Evolutionary conservation across 495 filamentous ascomycete genomes (phyloP).

Genomic region (Xylaria flabelliformis): DNA sequence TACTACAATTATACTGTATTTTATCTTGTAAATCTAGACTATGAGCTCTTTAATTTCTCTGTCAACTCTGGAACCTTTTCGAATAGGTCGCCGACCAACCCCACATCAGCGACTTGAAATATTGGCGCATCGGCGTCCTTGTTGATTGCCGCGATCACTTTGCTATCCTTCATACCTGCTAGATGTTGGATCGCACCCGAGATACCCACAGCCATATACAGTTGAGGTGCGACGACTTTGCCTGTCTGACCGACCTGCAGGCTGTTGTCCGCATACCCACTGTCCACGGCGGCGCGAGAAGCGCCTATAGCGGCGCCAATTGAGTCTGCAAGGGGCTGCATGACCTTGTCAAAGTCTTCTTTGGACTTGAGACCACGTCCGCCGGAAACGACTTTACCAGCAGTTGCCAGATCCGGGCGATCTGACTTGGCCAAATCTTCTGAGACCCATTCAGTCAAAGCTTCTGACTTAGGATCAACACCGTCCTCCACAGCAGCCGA

Average conservation of each 20-base stretch:
- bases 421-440: slow-evolving; percentile 93
- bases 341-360: slow-evolving; percentile 92
- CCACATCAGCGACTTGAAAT: slow-evolving; percentile 97
- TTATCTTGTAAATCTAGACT: slow-evolving; percentile 31
- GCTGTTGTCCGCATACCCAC: slow-evolving; percentile 98
- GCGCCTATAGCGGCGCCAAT: slow-evolving; percentile 94
- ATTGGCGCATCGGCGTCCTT: slow-evolving; percentile 97
- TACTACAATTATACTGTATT: slow-evolving; percentile 34
- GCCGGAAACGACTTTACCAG: slow-evolving; percentile 87
- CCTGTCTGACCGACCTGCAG: slow-evolving; percentile 97
- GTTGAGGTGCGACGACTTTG: slow-evolving; percentile 95
- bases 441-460: slow-evolving; percentile 84
- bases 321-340: slow-evolving; percentile 88
- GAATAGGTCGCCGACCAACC: slow-evolving; percentile 93
- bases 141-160: slow-evolving; percentile 98
- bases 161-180: slow-evolving; percentile 99
- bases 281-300: slow-evolving; percentile 93
- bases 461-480: slow-evolving; percentile 73
- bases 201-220: slow-evolving; percentile 95
- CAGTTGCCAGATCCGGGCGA: slow-evolving; percentile 92
- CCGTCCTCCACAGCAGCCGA: slow-evolving; percentile 68
- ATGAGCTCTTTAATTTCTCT: slow-evolving; percentile 82
- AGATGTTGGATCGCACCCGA: slow-evolving; percentile 97
- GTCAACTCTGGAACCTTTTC: slow-evolving; percentile 95
- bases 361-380: slow-evolving; percentile 96